Evolutionary conservation across 169 alveolate species (phyloP).

Genomic region (Eimeria falciformis): DNA sequence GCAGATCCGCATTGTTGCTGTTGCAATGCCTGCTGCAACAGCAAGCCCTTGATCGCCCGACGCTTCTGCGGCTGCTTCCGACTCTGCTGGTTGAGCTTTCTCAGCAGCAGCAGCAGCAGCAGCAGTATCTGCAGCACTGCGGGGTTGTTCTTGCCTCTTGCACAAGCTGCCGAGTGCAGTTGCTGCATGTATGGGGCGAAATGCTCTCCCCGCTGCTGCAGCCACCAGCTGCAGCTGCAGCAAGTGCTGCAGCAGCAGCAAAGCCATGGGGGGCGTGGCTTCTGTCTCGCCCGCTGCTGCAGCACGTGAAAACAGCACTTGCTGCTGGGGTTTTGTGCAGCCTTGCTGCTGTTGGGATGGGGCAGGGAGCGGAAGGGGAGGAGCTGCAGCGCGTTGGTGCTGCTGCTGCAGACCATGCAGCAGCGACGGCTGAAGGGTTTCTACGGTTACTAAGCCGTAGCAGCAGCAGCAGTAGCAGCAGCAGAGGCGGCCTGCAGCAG

Average conservation of each 20-base stretch:
- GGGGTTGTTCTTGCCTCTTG: slow-evolving; percentile 50
- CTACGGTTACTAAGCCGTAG: slow-evolving; percentile 25
- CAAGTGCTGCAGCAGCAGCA: slow-evolving; percentile 52
- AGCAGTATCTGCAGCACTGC: slow-evolving; percentile 46
- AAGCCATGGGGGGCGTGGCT: slow-evolving; percentile 63
- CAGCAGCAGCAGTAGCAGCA: slow-evolving; percentile 38
- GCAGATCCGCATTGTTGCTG: slow-evolving; percentile 56
- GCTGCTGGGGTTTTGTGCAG: slow-evolving; percentile 46
- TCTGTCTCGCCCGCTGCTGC: slow-evolving; percentile 52
- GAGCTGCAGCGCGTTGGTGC: slow-evolving; percentile 49
- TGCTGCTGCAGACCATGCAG: slow-evolving; percentile 49
- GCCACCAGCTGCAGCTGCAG: slow-evolving; percentile 31
- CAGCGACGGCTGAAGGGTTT: slow-evolving; percentile 34
- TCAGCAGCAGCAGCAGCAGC: slow-evolving; percentile 16
- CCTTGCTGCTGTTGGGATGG: slow-evolving; percentile 22
- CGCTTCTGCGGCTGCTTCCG: slow-evolving; percentile 56
- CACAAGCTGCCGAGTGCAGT: slow-evolving; percentile 59
- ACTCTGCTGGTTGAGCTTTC: slow-evolving; percentile 54
- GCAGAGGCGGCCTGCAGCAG: slow-evolving; percentile 34
- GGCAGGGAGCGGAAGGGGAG: not conserved
- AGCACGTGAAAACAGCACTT: slow-evolving; percentile 53
- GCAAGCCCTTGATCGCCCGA: slow-evolving; percentile 46
- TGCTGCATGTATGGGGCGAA: slow-evolving; percentile 50
- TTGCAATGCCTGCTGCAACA: slow-evolving; percentile 57
- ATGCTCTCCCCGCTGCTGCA: slow-evolving; percentile 56